Evolutionary conservation across 495 filamentous ascomycete genomes (phyloP).

Genomic region (Oidiodendron maius): DNA sequence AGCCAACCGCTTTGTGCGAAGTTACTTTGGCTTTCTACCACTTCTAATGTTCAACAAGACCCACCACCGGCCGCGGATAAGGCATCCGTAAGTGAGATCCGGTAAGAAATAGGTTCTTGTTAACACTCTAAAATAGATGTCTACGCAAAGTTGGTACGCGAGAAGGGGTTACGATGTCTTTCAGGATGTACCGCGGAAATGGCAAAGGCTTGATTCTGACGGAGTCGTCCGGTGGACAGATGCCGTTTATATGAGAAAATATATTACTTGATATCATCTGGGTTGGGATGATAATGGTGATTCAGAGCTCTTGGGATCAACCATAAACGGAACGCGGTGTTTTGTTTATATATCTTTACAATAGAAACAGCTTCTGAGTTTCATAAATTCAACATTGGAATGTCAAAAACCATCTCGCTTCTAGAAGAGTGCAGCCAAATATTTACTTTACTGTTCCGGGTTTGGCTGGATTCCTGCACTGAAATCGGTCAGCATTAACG

Average conservation of each 20-base stretch:
- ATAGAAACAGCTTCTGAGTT: too few relatives aligned
- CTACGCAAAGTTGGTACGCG: constrained; percentile 51
- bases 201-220: constrained; percentile 2
- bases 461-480: too few relatives aligned
- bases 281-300: too few relatives aligned
- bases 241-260: constrained; percentile 16
- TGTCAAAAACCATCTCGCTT: too few relatives aligned
- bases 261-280: constrained; percentile 13
- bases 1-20: constrained; percentile 27
- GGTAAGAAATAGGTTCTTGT: constrained; percentile 21
- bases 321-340: too few relatives aligned
- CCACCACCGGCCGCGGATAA: constrained; percentile 8
- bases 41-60: constrained; percentile 22
- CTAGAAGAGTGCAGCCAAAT: too few relatives aligned
- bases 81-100: constrained; percentile 11
- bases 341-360: too few relatives aligned
- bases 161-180: constrained; percentile 49
- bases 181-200: constrained; percentile 6
- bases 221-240: constrained; percentile 13
- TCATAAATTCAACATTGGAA: too few relatives aligned
- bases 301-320: too few relatives aligned
- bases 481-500: too few relatives aligned
- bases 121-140: constrained; percentile 17
- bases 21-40: constrained; percentile 28
- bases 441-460: too few relatives aligned